Conservation (phyloP, 345 rosid species). For the Pelargonium nanum region DNA sequence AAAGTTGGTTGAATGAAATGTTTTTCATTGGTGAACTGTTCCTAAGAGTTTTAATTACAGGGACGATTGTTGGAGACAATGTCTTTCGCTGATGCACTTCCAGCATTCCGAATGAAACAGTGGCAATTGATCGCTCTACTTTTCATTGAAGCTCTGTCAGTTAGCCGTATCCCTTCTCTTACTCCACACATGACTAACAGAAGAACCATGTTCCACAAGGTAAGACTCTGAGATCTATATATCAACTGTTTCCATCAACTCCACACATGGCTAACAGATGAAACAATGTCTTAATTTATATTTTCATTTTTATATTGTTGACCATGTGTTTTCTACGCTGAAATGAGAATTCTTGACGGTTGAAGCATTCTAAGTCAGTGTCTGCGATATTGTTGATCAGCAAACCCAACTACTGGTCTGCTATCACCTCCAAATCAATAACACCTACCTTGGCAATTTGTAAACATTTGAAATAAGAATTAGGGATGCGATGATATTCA, state of each 20-base stretch:
- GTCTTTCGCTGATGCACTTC: slow-evolving; percentile 67
- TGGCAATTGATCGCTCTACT: slow-evolving; percentile 77
- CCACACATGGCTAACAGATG: too few species aligned
- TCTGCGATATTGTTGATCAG: too few species aligned
- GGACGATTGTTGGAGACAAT: slow-evolving; percentile 67
- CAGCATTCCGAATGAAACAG: slow-evolving; percentile 51
- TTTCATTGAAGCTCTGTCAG: slow-evolving; percentile 67
- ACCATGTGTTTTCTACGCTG: too few species aligned
- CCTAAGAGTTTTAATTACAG: slow-evolving; percentile 22
- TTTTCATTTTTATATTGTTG: too few species aligned
- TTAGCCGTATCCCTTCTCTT: slow-evolving; percentile 55
- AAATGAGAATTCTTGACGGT: too few species aligned
- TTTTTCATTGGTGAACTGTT: not conserved
- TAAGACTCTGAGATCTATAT: slow-evolving; percentile 12
- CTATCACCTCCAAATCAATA: too few species aligned
- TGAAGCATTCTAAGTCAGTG: too few species aligned
- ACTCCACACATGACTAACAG: slow-evolving; percentile 36
- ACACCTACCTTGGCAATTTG: too few species aligned
- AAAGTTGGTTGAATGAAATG: not conserved
- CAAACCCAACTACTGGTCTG: too few species aligned
- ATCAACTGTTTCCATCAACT: not conserved
- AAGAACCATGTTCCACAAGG: slow-evolving; percentile 43
- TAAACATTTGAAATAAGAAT: too few species aligned
- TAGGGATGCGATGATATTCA: too few species aligned
- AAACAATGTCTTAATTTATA: too few species aligned